These are phyloP conservation scores for Filobasidium uniguttulatum DNA, from an alignment of 1,284 basidiomycete species.

Conservation along the genomic window DNA sequence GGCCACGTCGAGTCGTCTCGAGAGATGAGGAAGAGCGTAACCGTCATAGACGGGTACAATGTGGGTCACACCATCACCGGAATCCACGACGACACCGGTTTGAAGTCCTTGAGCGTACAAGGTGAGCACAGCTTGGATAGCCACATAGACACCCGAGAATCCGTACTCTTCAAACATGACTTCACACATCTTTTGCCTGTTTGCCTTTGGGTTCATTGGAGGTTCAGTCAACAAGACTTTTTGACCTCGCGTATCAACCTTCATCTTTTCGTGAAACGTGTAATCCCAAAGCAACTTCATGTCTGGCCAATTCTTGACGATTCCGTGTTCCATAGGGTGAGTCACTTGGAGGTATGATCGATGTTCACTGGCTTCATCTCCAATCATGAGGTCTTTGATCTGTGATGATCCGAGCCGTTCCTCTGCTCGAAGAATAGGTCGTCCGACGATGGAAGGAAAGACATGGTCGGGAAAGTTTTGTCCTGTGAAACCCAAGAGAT, in stretches of 20 bases:
- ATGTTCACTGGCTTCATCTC: constrained; percentile 86
- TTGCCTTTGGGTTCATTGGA: constrained; percentile 97
- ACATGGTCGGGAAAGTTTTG: constrained; percentile 98
- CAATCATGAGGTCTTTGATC: constrained; percentile 96
- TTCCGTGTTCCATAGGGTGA: constrained; percentile 98
- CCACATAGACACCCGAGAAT: constrained; percentile 90
- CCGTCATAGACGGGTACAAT: constrained; percentile 98
- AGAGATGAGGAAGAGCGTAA: constrained; percentile 87
- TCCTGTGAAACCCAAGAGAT: constrained; percentile 53
- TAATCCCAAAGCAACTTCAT: constrained; percentile 99
- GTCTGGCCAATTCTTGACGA: constrained; percentile 97
- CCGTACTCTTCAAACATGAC: constrained; percentile 99
- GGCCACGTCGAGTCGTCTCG: constrained; percentile 86
- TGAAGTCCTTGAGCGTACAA: constrained; percentile 96
- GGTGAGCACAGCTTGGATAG: constrained; percentile 96
- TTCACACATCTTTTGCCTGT: constrained; percentile 86
- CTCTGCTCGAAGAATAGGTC: constrained; percentile 93
- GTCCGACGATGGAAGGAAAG: constrained; percentile 90
- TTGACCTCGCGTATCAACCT: constrained; percentile 68
- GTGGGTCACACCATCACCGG: constrained; percentile 97
- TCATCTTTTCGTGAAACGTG: constrained; percentile 91
- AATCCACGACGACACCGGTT: constrained; percentile 96
- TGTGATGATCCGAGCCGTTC: constrained; percentile 70
- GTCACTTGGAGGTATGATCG: constrained; percentile 92
- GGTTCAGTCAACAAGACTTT: constrained; percentile 96